A percentile compares a stretch with the other conserved stretches of the same genome.
Conservation (phyloP, 305 asterid species). For the Solanum hybrid region DNA sequence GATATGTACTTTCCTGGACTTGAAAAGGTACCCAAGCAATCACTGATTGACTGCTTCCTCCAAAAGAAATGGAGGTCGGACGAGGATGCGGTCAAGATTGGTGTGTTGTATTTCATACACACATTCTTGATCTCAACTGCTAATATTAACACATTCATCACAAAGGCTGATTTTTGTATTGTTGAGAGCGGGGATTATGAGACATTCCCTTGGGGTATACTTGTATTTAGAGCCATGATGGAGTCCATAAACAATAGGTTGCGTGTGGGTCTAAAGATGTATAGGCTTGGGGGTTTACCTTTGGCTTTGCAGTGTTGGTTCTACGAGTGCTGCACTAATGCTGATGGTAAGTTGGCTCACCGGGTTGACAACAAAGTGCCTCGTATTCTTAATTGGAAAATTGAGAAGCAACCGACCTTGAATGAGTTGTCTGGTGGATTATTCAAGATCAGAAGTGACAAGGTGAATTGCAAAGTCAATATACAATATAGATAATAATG, state of each 20-base stretch:
- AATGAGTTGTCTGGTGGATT: background rate
- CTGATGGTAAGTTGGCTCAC: slow-evolving; percentile 4
- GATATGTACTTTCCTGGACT: slow-evolving; percentile 4
- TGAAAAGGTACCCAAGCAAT: background rate
- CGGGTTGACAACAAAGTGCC: slow-evolving; percentile 2
- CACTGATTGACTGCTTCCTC: slow-evolving; percentile 1
- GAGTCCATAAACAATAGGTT: background rate
- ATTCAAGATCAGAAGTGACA: background rate
- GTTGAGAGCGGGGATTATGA: slow-evolving; percentile 5
- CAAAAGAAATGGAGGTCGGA: slow-evolving; percentile 3
- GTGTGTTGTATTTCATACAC: slow-evolving; percentile 1
- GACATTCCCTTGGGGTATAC: slow-evolving; percentile 9
- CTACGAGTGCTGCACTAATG: background rate
- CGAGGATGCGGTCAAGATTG: slow-evolving; percentile 5
- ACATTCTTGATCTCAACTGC: slow-evolving; percentile 3
- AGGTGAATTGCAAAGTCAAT: background rate
- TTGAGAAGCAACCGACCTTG: background rate
- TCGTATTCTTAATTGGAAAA: slow-evolving; percentile 3
- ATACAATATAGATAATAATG: background rate
- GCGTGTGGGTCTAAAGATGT: slow-evolving; percentile 1
- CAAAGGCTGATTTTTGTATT: slow-evolving; percentile 3
- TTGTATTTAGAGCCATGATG: background rate
- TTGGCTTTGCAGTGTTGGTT: slow-evolving; percentile 5
- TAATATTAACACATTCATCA: background rate
- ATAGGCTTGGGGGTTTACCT: slow-evolving; percentile 4